Base-by-base conservation (phyloP, 2,329 filamentous ascomycete genomes). In the Penicillium sp. region DNA sequence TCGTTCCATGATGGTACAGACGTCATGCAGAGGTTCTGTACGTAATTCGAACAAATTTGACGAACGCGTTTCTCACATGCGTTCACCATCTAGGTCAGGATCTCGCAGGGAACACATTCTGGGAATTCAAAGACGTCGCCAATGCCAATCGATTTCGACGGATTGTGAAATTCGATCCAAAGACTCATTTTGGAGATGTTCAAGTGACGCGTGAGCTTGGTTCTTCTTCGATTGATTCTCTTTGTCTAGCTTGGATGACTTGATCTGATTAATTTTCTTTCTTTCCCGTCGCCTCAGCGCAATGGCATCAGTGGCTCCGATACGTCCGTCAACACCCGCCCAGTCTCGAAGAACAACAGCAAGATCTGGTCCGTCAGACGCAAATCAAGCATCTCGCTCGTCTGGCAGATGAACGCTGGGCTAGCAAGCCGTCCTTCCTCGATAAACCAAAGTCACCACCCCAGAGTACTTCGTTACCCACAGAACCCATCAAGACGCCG, bases 241-340 rank as follows among this genome's bases (percentile, higher is more conserved):
- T 9, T 4, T 3, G 32, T 18, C 18, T 18, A 18, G 18, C 18
- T 18, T 18, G 18, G 18, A 18, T 18, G 18, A 18, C 18, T 18
- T 18, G 18, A 18, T 18, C 18, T 18, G 43, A 47, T 6, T 26
- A 48, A 43, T 46, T 26, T 13, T 57, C 62, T 39, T 63, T 46
- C n/a, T n/a, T n/a, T 27, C 18, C n/a, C 27, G 25, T 35, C 32
- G 38, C 18, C 46, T 32, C 62, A 81, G 78, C 81, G 45, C 78
- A 81, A 75, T 85, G 82, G 82, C 79, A 82, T 60, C 82, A 84
- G 69, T 85, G 82, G 82, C 77, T 85, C 26, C 79, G 82, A 58
- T 75, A 83, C 56, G 80, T 81, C 8, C 79, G 82, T 39, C 58
- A 68, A 44, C 69, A 77, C 12, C 70, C 82, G 3, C 82, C 82